These are phyloP conservation scores for Trametes cubensis DNA, from an alignment of 768 basidiomycete genomes.

Conservation along the genomic window DNA sequence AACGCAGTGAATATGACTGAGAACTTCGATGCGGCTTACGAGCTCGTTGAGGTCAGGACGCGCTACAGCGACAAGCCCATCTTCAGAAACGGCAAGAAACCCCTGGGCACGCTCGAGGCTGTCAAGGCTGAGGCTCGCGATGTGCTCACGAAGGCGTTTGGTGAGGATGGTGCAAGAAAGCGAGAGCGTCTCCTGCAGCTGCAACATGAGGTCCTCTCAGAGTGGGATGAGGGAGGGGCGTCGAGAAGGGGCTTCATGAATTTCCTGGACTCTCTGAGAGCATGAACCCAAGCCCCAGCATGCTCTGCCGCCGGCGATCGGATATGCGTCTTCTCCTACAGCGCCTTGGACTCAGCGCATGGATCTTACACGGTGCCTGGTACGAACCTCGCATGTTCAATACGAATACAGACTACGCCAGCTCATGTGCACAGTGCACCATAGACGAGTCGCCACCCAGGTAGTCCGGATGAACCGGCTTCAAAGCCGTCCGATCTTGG, in stretches of 20 bases:
- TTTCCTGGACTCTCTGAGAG: background rate
- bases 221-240: conserved; percentile 20
- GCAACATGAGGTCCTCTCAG: background rate
- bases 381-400: too few species aligned
- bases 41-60: conserved; percentile 33
- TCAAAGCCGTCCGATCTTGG: too few species aligned
- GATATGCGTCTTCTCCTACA: too few species aligned
- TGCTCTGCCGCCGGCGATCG: too few species aligned
- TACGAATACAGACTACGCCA: too few species aligned
- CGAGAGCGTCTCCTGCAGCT: conserved; percentile 25
- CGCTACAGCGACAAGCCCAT: conserved; percentile 22
- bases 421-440: too few species aligned
- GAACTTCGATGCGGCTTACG: conserved; percentile 29
- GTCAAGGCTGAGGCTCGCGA: conserved; percentile 23
- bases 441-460: too few species aligned
- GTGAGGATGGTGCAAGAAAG: conserved; percentile 30
- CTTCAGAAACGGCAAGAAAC: conserved; percentile 23
- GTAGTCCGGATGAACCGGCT: too few species aligned
- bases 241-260: conserved; percentile 4
- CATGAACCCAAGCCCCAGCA: too few species aligned
- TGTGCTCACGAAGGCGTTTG: conserved; percentile 27
- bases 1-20: conserved; percentile 28
- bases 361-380: too few species aligned
- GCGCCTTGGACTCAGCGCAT: too few species aligned
- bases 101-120: conserved; percentile 29